phyloP scores from a whole-genome alignment of 257 asterid genomes.

The Nicotiana attenuata region DNA sequence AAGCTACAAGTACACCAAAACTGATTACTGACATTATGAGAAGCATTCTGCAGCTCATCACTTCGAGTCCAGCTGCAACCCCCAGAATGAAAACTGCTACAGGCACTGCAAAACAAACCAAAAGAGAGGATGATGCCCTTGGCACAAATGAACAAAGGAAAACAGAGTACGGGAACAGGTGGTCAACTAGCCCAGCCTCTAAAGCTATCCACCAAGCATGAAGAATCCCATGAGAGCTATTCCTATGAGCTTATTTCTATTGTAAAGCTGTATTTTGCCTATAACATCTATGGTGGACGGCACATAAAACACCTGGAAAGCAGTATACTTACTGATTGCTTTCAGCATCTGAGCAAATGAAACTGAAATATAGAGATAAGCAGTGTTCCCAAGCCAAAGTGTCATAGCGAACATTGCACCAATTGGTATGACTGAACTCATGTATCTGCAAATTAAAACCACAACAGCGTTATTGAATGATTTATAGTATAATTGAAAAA shows the following conservation, averaged over 20 bases:
- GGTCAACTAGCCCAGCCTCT: conserved; percentile 2
- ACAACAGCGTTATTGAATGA: neutral
- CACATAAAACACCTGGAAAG: neutral
- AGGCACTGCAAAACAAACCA: conserved; percentile 67
- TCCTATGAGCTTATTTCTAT: neutral
- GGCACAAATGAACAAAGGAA: neutral
- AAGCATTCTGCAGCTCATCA: conserved; percentile 90
- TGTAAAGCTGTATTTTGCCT: neutral
- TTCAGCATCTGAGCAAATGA: conserved; percentile 98
- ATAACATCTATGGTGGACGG: neutral
- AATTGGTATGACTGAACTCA: conserved; percentile 81
- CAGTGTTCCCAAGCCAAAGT: conserved; percentile 99
- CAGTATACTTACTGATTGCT: conserved; percentile 77
- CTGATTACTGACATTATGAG: conserved; percentile 92
- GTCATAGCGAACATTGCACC: conserved; percentile 99
- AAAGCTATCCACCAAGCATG: neutral
- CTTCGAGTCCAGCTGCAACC: conserved; percentile 90
- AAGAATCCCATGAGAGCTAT: neutral
- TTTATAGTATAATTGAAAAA: neutral
- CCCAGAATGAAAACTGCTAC: conserved; percentile 98
- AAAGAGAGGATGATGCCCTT: conserved; percentile 7
- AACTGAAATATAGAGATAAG: conserved; percentile 96
- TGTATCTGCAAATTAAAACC: conserved; percentile 52
- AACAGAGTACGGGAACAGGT: neutral
- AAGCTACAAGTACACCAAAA: conserved; percentile 89